Evolutionary conservation across 192 early-diverging fungal genomes (phyloP), one percentile per base, ranked within the genome.

Genomic region (Oehlia diaphana): DNA sequence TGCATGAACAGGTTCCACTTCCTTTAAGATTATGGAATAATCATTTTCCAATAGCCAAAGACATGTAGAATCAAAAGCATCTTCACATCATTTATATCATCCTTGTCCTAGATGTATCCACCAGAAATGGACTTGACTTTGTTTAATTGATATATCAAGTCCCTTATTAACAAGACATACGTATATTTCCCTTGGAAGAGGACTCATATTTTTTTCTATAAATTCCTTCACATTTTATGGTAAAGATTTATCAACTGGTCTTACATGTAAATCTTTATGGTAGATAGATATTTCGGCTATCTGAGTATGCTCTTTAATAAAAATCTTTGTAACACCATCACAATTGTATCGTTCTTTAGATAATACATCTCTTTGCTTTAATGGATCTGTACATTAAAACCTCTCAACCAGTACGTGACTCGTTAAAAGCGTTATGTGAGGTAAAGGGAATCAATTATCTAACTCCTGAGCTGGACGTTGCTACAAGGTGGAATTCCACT

Each of bases 101-200:
- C 65, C 4, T 76, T 63, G 75, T 19, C 39, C 74, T 23, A 76
- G 64, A 0, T 76, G 13, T 1, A 37, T 62, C 74, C 35, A 76
- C 63, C 62, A 64, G 21, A 65, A 76, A 26, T 76, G 63, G 0
- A 76, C 63, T 2, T 76, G 63, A 10, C 64, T 73, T 76, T 76
- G 62, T 26, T 5, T 16, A 64, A 76, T 44, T 14, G 4, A 76
- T 19, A 53, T 4, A 63, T 76, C 8, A n/a, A 64, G 14, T 28
- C 5, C 9, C 2, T 64, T 3, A 64, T 12, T 39, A 35, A 76
- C 19, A 62, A 76, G n/a, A 1, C 23, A 9, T 26, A 14, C 19
- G 65, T 76, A 76, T 10, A 76, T 76, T 26, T 76, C 75, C 47
- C 63, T 63, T 63, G 63, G 42, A 31, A 74, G 37, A 61, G 62